Percentiles rank a stretch among this genome's conserved stretches.
Evolutionary conservation across 345 rosid species (phyloP).

Genomic region (Eucalyptus cladocalyx): DNA sequence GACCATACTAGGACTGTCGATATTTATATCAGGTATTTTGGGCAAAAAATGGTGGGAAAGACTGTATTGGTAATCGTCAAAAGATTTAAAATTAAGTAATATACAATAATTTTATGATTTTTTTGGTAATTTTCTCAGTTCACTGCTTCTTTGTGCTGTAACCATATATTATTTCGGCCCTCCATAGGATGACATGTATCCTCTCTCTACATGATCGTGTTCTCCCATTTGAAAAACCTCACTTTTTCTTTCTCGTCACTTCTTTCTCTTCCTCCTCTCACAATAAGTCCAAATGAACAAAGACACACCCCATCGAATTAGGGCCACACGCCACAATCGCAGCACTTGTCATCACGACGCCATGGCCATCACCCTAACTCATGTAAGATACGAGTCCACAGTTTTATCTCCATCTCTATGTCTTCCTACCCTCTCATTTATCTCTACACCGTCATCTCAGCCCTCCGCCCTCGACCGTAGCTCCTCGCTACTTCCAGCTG

Average conservation of each 20-base stretch:
- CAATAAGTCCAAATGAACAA: background rate
- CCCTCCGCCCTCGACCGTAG: background rate
- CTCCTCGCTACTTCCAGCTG: background rate
- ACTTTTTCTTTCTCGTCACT: background rate
- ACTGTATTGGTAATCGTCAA: background rate
- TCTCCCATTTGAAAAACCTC: background rate
- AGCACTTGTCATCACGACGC: background rate
- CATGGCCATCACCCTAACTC: background rate
- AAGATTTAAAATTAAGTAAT: background rate
- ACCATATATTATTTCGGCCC: background rate
- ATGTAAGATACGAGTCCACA: background rate
- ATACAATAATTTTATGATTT: background rate
- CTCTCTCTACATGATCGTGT: background rate
- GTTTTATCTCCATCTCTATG: background rate
- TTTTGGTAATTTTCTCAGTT: background rate
- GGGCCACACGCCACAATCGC: background rate
- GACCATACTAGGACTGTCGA: rapidly evolving
- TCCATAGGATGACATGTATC: background rate
- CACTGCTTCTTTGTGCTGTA: rapidly evolving
- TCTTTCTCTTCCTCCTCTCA: background rate
- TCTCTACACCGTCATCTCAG: background rate
- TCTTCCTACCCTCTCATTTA: background rate
- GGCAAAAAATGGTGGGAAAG: background rate
- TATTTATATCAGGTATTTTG: rapidly evolving
- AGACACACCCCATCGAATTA: background rate